These are phyloP conservation scores for Alternaria viburni DNA, from an alignment of 2,329 filamentous ascomycete species.

Conservation along the genomic window DNA sequence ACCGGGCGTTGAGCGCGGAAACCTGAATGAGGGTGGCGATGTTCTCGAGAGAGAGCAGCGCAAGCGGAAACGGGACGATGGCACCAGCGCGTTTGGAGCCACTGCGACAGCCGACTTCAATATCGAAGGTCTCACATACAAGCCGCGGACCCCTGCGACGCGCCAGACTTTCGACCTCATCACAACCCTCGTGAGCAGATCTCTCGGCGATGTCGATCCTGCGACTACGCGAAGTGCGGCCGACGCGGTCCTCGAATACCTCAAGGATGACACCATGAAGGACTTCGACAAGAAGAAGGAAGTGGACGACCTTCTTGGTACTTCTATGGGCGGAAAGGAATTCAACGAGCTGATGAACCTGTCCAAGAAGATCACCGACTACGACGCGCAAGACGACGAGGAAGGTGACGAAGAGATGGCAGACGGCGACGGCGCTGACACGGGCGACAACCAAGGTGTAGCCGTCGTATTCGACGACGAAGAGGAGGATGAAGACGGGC, in stretches of 20 bases:
- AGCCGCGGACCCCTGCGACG: conserved; percentile 88
- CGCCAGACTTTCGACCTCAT: conserved; percentile 94
- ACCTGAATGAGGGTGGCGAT: conserved; percentile 79
- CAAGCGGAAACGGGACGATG: conserved; percentile 80
- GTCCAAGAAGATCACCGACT: conserved; percentile 98
- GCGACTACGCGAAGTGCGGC: conserved; percentile 92
- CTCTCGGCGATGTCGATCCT: conserved; percentile 90
- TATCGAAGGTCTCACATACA: conserved; percentile 90
- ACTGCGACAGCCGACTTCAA: conserved; percentile 80
- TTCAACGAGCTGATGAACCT: conserved; percentile 97
- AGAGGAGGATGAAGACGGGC: conserved; percentile 77
- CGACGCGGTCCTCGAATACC: conserved; percentile 85
- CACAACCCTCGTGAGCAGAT: conserved; percentile 84
- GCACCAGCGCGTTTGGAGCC: conserved; percentile 68
- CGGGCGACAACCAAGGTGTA: conserved; percentile 90
- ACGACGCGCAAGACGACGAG: conserved; percentile 94
- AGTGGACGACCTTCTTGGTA: conserved; percentile 90
- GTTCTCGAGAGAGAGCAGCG: conserved; percentile 82
- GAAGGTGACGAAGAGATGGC: conserved; percentile 71
- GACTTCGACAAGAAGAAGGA: conserved; percentile 99
- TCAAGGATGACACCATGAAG: conserved; percentile 95
- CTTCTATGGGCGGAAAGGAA: conserved; percentile 80
- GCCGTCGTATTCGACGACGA: conserved; percentile 96
- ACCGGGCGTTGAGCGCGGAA: conserved; percentile 76
- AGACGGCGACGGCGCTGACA: conserved; percentile 69